A percentile compares a stretch with the other conserved stretches of the same genome.
These are phyloP conservation scores for Plectranthus barbatus DNA, from an alignment of 257 asterid species.

Conservation along the genomic window DNA sequence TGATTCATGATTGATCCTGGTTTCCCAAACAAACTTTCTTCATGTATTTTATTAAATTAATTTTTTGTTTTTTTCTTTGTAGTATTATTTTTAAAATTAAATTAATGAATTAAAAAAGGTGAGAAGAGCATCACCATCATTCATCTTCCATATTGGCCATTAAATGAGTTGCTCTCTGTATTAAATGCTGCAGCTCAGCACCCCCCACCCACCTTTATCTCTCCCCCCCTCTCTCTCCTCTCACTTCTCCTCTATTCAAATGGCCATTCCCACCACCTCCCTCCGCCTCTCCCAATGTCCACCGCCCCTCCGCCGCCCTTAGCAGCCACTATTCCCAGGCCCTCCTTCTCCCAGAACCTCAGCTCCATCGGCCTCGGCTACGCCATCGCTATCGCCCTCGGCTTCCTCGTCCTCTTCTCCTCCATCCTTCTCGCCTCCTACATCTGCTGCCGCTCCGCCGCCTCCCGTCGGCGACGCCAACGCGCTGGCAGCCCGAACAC, in stretches of 20 bases:
- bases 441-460: slow-evolving; percentile 76
- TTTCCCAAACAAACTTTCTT: too few relatives aligned
- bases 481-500: slow-evolving; percentile 13
- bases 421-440: slow-evolving; percentile 66
- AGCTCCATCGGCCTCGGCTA: slow-evolving; percentile 61
- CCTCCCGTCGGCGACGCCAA: slow-evolving; percentile 63
- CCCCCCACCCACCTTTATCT: slow-evolving; percentile 43
- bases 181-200: slow-evolving; percentile 67
- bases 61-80: too few relatives aligned
- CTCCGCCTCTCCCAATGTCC: slow-evolving; percentile 26
- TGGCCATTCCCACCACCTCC: slow-evolving; percentile 34
- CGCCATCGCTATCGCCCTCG: slow-evolving; percentile 71
- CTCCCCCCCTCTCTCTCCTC: neutral
- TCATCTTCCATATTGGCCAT: slow-evolving; percentile 31
- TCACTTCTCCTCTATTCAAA: slow-evolving; percentile 27
- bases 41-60: too few relatives aligned
- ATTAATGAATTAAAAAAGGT: too few relatives aligned
- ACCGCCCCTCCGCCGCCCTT: slow-evolving; percentile 25
- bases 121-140: neutral
- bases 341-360: slow-evolving; percentile 28
- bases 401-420: slow-evolving; percentile 80
- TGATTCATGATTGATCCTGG: too few relatives aligned
- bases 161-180: slow-evolving; percentile 48
- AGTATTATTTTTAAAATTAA: too few relatives aligned
- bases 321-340: slow-evolving; percentile 16